These are phyloP conservation scores for Lodderomyces oxycetoniae DNA, from an alignment of 1,139 yeast genomes.

Conservation along the genomic window DNA sequence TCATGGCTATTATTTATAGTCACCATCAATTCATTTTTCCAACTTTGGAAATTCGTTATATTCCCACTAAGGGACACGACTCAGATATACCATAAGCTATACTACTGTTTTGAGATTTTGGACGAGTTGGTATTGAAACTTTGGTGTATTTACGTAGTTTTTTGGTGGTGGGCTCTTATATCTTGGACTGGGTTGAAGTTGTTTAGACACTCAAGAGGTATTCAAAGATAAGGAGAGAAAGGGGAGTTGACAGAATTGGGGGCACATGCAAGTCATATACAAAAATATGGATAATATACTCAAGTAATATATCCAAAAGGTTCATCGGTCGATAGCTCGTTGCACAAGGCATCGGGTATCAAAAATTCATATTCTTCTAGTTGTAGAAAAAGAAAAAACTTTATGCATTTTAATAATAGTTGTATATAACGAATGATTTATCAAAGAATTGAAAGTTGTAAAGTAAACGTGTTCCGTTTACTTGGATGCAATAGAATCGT, in stretches of 20 bases:
- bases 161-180: slow-evolving; percentile 73
- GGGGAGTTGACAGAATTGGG: too few species aligned
- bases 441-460: too few species aligned
- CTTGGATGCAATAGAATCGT: too few species aligned
- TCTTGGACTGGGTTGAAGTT: slow-evolving; percentile 78
- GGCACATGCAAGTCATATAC: too few species aligned
- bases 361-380: too few species aligned
- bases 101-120: slow-evolving; percentile 17
- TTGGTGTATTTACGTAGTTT: slow-evolving; percentile 53
- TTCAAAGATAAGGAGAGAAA: slow-evolving; percentile 10
- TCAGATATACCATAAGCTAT: slow-evolving; percentile 14
- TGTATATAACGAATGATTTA: too few species aligned
- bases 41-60: slow-evolving; percentile 42
- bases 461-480: too few species aligned
- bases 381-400: too few species aligned
- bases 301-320: too few species aligned
- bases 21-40: slow-evolving; percentile 41
- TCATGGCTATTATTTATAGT: slow-evolving; percentile 41
- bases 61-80: slow-evolving; percentile 20
- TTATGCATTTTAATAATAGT: too few species aligned
- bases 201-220: slow-evolving; percentile 70
- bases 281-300: too few species aligned
- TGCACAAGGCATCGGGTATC: too few species aligned
- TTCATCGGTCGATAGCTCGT: background rate
- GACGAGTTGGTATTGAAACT: slow-evolving; percentile 49